A percentile compares a stretch with the other conserved stretches of the same genome.
Evolutionary conservation across 2,329 filamentous ascomycete species (phyloP).

Genomic region (Didymella lethalis): DNA sequence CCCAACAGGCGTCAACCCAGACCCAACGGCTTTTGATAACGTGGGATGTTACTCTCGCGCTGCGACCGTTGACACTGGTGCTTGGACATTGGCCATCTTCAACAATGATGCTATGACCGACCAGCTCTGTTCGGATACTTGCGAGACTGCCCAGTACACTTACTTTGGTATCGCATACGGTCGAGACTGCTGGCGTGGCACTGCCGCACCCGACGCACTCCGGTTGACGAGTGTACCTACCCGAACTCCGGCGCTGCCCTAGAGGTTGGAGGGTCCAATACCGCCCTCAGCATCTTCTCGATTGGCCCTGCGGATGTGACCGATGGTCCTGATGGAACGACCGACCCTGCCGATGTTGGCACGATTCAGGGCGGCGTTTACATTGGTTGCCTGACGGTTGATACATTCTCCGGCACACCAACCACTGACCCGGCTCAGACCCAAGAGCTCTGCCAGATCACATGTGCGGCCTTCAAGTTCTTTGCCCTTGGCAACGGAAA

Average conservation of each 20-base stretch:
- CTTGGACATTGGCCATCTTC: not conserved
- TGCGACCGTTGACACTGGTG: not conserved
- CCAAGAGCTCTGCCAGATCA: not conserved
- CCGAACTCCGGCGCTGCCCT: not conserved
- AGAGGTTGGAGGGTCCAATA: not conserved
- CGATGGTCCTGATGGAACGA: no score
- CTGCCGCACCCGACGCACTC: not conserved
- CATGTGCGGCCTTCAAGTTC: conserved; percentile 3
- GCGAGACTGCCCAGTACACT: not conserved
- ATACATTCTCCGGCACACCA: not conserved
- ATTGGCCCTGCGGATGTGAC: not conserved
- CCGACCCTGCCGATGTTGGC: no score
- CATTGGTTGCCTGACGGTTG: not conserved
- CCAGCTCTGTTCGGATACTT: not conserved
- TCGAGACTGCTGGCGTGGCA: conserved; percentile 1
- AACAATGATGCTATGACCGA: not conserved
- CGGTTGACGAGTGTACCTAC: not conserved
- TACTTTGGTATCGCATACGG: conserved; percentile 1
- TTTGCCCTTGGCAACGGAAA: conserved; percentile 6
- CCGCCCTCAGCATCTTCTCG: not conserved
- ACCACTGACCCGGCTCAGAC: not conserved
- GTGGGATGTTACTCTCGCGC: not conserved
- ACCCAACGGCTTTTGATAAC: not conserved
- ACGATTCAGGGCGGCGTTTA: not conserved
- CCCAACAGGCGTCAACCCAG: not conserved